Evolutionary conservation across 1,284 basidiomycete species (phyloP).

Genomic region (Rugosomyces carneus): DNA sequence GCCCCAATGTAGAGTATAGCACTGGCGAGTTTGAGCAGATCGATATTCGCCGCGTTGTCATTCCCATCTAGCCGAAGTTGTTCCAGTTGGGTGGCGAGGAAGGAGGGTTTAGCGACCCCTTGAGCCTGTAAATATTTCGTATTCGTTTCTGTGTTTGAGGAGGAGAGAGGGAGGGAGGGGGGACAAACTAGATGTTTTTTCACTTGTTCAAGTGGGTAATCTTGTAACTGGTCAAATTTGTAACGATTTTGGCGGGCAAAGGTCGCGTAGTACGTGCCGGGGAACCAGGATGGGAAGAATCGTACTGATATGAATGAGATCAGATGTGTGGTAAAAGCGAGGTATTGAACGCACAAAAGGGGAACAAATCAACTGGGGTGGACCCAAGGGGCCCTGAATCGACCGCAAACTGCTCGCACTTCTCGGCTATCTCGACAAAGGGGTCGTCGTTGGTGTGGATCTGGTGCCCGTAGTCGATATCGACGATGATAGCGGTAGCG

Average conservation of each 20-base stretch:
- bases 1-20: too few species aligned
- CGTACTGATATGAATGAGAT: conserved; percentile 11
- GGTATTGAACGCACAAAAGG: conserved; percentile 10
- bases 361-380: conserved; percentile 19
- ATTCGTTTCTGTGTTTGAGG: too few species aligned
- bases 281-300: conserved; percentile 23
- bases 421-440: conserved; percentile 12
- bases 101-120: conserved; percentile 11
- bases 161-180: background rate
- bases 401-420: conserved; percentile 1
- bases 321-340: background rate
- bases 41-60: background rate
- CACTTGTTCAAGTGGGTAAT: conserved; percentile 15
- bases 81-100: too few species aligned
- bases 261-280: conserved; percentile 18
- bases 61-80: background rate
- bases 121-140: conserved; percentile 10
- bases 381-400: conserved; percentile 15
- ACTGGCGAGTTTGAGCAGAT: too few species aligned
- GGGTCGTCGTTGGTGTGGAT: conserved; percentile 16
- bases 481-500: conserved; percentile 15
- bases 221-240: conserved; percentile 10
- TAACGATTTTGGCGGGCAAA: conserved; percentile 6
- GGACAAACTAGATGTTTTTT: conserved; percentile 15
- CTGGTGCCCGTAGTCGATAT: conserved; percentile 18